Evolutionary conservation across 2,329 filamentous ascomycete species (phyloP).

Genomic region (Aspergillus sp.): DNA sequence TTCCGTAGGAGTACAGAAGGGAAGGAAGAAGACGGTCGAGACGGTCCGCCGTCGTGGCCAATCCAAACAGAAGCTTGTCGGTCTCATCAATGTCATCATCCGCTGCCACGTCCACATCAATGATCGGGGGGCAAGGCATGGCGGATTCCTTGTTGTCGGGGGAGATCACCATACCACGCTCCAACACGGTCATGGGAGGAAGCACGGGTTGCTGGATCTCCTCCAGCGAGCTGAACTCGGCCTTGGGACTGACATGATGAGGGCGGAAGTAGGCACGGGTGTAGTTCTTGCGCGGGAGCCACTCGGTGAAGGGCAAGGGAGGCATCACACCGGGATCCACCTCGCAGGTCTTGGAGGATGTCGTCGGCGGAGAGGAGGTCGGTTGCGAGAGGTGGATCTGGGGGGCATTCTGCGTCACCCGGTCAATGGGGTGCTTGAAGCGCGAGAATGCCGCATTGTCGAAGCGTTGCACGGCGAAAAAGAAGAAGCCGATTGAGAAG

Average conservation of each 20-base stretch:
- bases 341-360: constrained; percentile 27
- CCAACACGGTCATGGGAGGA: constrained; percentile 36
- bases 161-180: constrained; percentile 38
- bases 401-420: constrained; percentile 16
- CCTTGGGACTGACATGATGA: constrained; percentile 32
- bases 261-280: constrained; percentile 43
- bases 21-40: constrained; percentile 40
- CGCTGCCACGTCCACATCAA: constrained; percentile 40
- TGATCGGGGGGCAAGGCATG: constrained; percentile 38
- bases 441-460: constrained; percentile 35
- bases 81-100: constrained; percentile 40
- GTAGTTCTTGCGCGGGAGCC: constrained; percentile 44
- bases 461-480: constrained; percentile 40
- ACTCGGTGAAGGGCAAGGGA: constrained; percentile 38
- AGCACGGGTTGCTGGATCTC: constrained; percentile 37
- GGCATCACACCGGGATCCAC: constrained; percentile 32
- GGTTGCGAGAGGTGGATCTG: constrained; percentile 22
- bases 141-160: constrained; percentile 29
- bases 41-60: constrained; percentile 43
- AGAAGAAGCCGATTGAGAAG: constrained; percentile 38
- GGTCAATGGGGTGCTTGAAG: constrained; percentile 36
- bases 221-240: constrained; percentile 39
- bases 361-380: constrained; percentile 8
- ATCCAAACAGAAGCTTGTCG: constrained; percentile 40
- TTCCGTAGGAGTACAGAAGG: constrained; percentile 42